Evolutionary conservation across 768 basidiomycete genomes (phyloP).

Genomic region (Chlorophyllum brunneum): DNA sequence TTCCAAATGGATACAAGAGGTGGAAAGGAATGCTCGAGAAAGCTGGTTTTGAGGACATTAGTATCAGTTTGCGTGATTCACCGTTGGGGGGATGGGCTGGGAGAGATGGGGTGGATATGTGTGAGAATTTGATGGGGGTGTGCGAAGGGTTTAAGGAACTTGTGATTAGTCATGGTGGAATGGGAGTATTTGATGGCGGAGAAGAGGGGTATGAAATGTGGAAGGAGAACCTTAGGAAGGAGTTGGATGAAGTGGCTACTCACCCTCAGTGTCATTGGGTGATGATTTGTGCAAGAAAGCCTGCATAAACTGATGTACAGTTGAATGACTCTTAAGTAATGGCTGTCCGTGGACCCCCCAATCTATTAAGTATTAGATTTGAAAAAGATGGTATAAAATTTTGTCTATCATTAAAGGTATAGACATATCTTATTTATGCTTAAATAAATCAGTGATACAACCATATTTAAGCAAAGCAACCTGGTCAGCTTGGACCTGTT

Average conservation of each 20-base stretch:
- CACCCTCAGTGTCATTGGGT: neutral
- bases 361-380: no score
- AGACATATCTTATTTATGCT: no score
- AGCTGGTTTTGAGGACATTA: neutral
- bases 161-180: neutral
- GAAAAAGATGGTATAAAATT: no score
- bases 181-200: neutral
- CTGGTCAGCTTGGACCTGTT: no score
- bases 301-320: no score
- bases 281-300: neutral
- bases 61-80: neutral
- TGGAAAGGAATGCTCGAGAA: neutral
- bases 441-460: no score
- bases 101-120: neutral
- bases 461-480: no score
- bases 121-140: neutral
- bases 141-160: neutral
- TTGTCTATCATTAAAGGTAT: no score
- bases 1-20: neutral
- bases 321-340: constrained; percentile 13
- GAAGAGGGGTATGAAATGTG: neutral
- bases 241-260: neutral
- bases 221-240: neutral
- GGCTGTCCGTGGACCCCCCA: no score
- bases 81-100: neutral